Conservation (phyloP, 306 rosid species). For the Boehmeria nivea region DNA sequence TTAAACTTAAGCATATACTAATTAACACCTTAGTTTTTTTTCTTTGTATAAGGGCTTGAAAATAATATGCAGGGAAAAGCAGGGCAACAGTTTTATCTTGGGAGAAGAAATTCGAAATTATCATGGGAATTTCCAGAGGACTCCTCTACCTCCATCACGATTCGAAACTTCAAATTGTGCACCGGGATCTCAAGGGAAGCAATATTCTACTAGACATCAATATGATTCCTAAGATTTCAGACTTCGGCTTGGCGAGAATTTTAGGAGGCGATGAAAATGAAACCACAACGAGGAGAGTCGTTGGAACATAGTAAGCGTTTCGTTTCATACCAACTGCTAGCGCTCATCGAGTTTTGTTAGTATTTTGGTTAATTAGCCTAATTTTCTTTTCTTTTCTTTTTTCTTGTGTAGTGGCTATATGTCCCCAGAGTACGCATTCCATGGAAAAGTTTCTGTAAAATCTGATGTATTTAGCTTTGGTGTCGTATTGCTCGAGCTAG, state of each 20-base stretch:
- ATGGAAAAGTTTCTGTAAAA: not conserved
- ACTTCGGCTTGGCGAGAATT: slow-evolving; percentile 6
- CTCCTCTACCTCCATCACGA: too few relatives aligned
- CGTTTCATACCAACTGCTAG: too few relatives aligned
- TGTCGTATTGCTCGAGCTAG: not conserved
- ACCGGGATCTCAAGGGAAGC: too few relatives aligned
- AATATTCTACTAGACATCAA: too few relatives aligned
- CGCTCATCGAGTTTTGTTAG: not conserved
- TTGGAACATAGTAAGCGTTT: not conserved
- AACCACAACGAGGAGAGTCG: not conserved
- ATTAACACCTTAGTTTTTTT: not conserved
- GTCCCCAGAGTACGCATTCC: not conserved
- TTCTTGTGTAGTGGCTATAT: too few relatives aligned
- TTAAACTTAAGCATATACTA: not conserved
- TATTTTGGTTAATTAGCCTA: not conserved
- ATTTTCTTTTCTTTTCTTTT: too few relatives aligned
- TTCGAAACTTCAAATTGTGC: too few relatives aligned
- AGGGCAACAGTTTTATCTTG: not conserved
- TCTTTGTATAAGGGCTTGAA: not conserved
- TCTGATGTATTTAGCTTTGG: too few relatives aligned
- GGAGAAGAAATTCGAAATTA: not conserved
- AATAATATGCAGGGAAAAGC: not conserved
- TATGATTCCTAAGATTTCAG: too few relatives aligned
- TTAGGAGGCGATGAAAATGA: not conserved
- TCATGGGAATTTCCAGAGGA: too few relatives aligned